Conservation (phyloP, 2,329 filamentous ascomycete genomes). For the Didymella exigua region DNA sequence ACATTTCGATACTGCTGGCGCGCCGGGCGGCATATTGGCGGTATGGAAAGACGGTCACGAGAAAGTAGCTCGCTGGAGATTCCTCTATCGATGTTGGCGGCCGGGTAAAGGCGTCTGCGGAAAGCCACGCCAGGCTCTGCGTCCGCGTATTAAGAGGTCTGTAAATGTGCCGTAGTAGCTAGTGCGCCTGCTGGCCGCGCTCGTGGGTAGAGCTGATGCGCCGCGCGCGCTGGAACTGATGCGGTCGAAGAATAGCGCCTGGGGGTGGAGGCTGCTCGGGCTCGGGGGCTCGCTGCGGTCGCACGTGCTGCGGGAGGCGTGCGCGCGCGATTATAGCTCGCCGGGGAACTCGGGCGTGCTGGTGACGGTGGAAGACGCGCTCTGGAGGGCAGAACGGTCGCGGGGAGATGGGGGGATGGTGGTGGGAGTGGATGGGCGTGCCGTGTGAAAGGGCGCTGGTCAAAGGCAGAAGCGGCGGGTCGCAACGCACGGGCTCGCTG, state of each 20-base stretch:
- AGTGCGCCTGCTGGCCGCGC: constrained; percentile 19
- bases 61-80: constrained; percentile 13
- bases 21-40: constrained; percentile 76
- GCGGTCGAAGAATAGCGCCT: constrained; percentile 33
- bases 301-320: constrained; percentile 29
- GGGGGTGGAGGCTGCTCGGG: constrained; percentile 39
- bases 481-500: constrained; percentile 7
- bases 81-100: constrained; percentile 25
- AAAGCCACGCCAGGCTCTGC: constrained; percentile 40
- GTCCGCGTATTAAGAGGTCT: constrained; percentile 24
- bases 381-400: constrained; percentile 41
- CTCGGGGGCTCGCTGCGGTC: constrained; percentile 35
- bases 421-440: constrained; percentile 35
- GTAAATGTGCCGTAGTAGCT: constrained; percentile 28
- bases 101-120: constrained; percentile 26
- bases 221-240: constrained; percentile 42
- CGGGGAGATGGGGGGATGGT: constrained; percentile 36
- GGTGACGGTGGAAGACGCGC: constrained; percentile 40
- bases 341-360: constrained; percentile 32
- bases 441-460: constrained; percentile 16
- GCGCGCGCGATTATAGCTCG: constrained; percentile 36
- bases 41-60: constrained; percentile 17
- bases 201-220: constrained; percentile 33
- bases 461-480: constrained; percentile 18
- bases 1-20: constrained; percentile 71